phyloP scores from a whole-genome alignment of 108 stramenopile species.

The Schizochytrium sp. region DNA sequence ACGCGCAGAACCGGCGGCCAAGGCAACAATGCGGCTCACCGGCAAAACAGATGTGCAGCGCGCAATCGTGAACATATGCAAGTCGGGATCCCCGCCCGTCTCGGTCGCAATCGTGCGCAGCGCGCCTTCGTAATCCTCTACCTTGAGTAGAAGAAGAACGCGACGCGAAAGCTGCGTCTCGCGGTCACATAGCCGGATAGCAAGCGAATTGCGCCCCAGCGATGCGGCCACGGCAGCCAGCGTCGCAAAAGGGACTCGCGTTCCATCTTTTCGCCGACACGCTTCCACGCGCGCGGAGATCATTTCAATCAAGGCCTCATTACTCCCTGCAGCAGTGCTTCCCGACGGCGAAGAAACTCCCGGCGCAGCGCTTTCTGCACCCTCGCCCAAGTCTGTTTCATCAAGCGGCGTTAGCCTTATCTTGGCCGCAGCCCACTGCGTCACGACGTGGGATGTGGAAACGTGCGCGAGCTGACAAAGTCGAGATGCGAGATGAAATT shows the following conservation, averaged over 20 bases:
- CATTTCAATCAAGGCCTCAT: background rate
- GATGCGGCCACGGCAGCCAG: background rate
- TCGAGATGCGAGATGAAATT: background rate
- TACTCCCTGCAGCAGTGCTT: background rate
- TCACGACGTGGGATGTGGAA: background rate
- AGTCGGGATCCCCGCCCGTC: background rate
- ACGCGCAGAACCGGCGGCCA: background rate
- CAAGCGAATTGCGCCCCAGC: background rate
- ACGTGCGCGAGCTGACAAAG: background rate
- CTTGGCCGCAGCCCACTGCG: constrained; percentile 14
- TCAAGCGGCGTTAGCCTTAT: background rate
- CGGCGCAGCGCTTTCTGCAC: background rate
- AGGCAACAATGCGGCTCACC: background rate
- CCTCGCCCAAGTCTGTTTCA: background rate
- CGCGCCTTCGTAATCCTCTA: background rate
- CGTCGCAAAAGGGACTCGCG: background rate
- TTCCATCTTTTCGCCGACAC: background rate
- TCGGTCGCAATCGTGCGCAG: background rate
- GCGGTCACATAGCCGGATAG: background rate
- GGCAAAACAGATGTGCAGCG: background rate
- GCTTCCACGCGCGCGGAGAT: background rate
- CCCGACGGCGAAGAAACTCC: background rate
- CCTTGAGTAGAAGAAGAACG: background rate
- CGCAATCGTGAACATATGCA: background rate
- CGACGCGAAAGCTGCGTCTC: background rate